Evolutionary conservation across 2,329 filamentous ascomycete species (phyloP).

Genomic region (Ceratocystis smalleyi): DNA sequence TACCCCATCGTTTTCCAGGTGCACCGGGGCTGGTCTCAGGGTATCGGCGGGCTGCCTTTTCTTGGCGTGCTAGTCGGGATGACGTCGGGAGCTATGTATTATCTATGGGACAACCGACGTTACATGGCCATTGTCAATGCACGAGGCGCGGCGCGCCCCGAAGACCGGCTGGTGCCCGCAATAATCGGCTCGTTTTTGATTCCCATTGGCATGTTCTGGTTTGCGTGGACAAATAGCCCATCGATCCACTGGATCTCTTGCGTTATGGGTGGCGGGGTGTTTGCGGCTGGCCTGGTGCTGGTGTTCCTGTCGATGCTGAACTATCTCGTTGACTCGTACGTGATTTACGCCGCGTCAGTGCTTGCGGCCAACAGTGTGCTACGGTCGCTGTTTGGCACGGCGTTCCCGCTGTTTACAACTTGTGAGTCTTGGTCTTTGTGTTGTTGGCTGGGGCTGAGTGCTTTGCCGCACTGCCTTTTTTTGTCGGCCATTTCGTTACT

Average conservation of each 20-base stretch:
- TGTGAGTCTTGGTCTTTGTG: neutral
- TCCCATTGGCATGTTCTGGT: conserved; percentile 48
- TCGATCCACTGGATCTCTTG: conserved; percentile 43
- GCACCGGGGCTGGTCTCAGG: conserved; percentile 40
- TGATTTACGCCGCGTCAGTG: conserved; percentile 61
- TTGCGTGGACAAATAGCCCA: conserved; percentile 46
- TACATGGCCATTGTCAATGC: conserved; percentile 31
- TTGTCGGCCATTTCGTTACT: neutral
- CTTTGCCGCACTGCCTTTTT: no score
- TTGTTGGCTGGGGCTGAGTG: no score
- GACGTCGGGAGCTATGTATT: conserved; percentile 38
- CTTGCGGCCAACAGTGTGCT: conserved; percentile 58
- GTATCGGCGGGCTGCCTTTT: conserved; percentile 46
- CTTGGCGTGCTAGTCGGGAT: conserved; percentile 50
- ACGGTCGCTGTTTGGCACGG: conserved; percentile 55
- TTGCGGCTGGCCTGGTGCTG: conserved; percentile 43
- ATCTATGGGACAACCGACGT: conserved; percentile 37
- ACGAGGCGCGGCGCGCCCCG: conserved; percentile 45
- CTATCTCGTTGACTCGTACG: conserved; percentile 55
- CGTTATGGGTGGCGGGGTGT: conserved; percentile 29
- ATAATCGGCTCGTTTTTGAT: conserved; percentile 44
- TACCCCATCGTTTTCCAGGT: conserved; percentile 48
- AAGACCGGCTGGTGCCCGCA: conserved; percentile 44
- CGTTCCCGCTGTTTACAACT: conserved; percentile 57
- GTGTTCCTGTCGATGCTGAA: conserved; percentile 52